Conservation (phyloP, 176 grass and related monocot genomes). For the Phyllostachys edulis region DNA sequence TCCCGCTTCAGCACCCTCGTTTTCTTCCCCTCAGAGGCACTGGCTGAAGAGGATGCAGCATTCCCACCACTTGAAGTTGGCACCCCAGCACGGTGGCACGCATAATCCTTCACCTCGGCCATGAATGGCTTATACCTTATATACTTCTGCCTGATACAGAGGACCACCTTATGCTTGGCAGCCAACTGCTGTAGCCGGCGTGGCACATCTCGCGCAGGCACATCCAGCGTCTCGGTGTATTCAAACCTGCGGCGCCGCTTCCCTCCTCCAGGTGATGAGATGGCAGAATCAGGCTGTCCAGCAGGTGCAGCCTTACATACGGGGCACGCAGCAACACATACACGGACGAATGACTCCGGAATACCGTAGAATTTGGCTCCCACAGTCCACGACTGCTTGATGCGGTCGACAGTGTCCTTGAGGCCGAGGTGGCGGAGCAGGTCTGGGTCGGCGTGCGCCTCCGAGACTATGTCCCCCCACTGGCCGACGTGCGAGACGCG, state of each 20-base stretch:
- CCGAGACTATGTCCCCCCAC: conserved; percentile 79
- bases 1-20: conserved; percentile 77
- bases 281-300: conserved; percentile 42
- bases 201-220: conserved; percentile 84
- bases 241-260: conserved; percentile 91
- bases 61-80: conserved; percentile 53
- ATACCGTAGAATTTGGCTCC: conserved; percentile 99
- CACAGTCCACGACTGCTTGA: conserved; percentile 93
- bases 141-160: conserved; percentile 98
- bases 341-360: conserved; percentile 85
- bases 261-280: conserved; percentile 45
- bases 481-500: conserved; percentile 84
- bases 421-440: conserved; percentile 83
- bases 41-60: conserved; percentile 36
- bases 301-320: conserved; percentile 66
- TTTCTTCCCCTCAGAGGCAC: conserved; percentile 62
- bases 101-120: conserved; percentile 99
- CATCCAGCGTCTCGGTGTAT: conserved; percentile 87
- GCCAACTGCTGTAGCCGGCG: conserved; percentile 83
- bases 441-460: conserved; percentile 79
- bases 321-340: conserved; percentile 76
- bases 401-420: conserved; percentile 95
- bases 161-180: conserved; percentile 93
- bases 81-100: conserved; percentile 87
- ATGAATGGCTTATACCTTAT: conserved; percentile 98